Base-by-base conservation (phyloP, 495 filamentous ascomycete species). In the Aspergillus hancockii region DNA sequence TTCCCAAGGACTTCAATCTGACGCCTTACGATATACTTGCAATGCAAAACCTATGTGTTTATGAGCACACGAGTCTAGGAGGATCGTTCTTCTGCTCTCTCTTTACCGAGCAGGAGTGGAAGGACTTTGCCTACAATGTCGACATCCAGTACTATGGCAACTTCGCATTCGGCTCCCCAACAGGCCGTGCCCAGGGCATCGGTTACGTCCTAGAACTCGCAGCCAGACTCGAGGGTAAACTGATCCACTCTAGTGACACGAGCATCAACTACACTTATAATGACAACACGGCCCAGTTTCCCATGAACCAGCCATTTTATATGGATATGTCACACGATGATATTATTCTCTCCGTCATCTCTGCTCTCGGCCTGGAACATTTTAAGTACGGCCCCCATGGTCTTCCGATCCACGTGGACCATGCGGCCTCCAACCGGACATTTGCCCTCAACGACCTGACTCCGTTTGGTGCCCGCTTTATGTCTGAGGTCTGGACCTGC, bases 131-230 rank as follows among this genome's bases (percentile, higher is more conserved):
- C 45, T 85, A 84, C 67, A 72, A 76, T 23, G 62, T 85, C 32
- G 87, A 89, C 58, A 68, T 90, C 30, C 68, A 71, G 31, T 90
- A 85, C 71, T 80, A 82, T 54, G 84, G 85, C 45, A 72, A 81
- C 59, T 75, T 77, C 49, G 81, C 70, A 58, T 87, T 83, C 63
- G 82, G 81, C n/a, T 85, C 83, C 3, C 81, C 85, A 0, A 79
- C 77, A 7, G 85, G 84, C 25, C 76, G 86, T 8, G 87, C 86
- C 12, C 76, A 85, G 23, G 86, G 85, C 1, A 81, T 87, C 43
- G 86, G 85, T 38, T 89, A 85, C 58, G 80, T 87, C 13, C 71
- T 85, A 52, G 86, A 89, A 70, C 77, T 87, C 38, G 68, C 84
- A 2, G 86, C 84, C 7, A 77, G 86, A 19, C 76, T 88, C 8